Conservation (phyloP, 768 basidiomycete genomes). For the Lyophyllum atratum region DNA sequence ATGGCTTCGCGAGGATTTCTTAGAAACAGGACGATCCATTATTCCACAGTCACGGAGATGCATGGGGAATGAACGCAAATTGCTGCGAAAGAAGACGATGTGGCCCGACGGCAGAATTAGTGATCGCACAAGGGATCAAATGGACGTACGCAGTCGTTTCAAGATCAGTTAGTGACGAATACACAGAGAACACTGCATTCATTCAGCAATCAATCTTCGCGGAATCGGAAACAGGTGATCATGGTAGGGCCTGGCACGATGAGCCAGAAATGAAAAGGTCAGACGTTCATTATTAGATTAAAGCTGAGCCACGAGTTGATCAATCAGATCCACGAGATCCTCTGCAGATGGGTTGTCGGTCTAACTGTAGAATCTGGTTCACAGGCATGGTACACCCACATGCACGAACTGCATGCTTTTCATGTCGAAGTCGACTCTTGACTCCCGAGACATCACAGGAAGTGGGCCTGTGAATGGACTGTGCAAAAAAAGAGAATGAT, state of each 20-base stretch:
- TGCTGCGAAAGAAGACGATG: slow-evolving; percentile 20
- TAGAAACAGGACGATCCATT: slow-evolving; percentile 16
- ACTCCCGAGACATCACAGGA: not conserved
- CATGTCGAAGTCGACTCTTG: slow-evolving; percentile 20
- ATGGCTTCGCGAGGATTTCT: slow-evolving; percentile 18
- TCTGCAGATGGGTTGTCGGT: slow-evolving; percentile 23
- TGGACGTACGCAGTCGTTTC: slow-evolving; percentile 20
- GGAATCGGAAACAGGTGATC: slow-evolving; percentile 34
- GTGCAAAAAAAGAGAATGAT: slow-evolving; percentile 23
- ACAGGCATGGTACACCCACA: slow-evolving; percentile 24
- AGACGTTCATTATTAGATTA: slow-evolving; percentile 19
- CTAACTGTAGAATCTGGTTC: slow-evolving; percentile 26
- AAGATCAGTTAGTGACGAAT: slow-evolving; percentile 21
- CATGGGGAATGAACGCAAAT: slow-evolving; percentile 27
- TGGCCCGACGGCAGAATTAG: slow-evolving; percentile 29
- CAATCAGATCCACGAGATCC: slow-evolving; percentile 20
- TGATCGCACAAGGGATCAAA: slow-evolving; percentile 24
- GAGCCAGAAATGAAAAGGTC: slow-evolving; percentile 11
- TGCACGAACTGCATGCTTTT: slow-evolving; percentile 31
- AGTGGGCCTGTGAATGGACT: not conserved
- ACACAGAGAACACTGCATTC: slow-evolving; percentile 9
- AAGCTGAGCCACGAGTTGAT: slow-evolving; percentile 24
- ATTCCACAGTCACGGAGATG: slow-evolving; percentile 16
- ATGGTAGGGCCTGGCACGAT: slow-evolving; percentile 3
- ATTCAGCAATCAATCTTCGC: slow-evolving; percentile 30